Percentiles rank a stretch among this genome's conserved stretches.
Evolutionary conservation across 306 rosid genomes (phyloP).

Genomic region (Ormosia semicastrata): DNA sequence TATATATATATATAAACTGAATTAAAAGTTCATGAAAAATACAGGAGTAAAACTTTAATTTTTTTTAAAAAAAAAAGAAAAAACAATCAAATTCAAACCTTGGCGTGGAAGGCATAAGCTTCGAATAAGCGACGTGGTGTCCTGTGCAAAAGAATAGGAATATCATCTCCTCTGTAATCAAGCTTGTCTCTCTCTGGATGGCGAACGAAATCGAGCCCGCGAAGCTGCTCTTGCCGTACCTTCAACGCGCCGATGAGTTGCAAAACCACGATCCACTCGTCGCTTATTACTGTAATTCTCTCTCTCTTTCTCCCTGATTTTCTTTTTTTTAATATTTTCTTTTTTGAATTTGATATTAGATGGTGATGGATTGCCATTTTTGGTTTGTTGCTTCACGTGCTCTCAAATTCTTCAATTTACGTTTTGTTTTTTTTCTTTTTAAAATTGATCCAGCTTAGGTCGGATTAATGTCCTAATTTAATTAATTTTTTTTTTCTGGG

Average conservation of each 20-base stretch:
- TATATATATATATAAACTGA: no score
- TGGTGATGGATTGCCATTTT: no score
- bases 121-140: no score
- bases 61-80: no score
- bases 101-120: no score
- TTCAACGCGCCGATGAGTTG: constrained; percentile 99
- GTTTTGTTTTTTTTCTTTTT: no score
- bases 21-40: no score
- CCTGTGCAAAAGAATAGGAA: not conserved
- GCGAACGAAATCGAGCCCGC: constrained; percentile 93
- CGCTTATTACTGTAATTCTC: constrained; percentile 75
- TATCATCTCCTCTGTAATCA: not conserved
- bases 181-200: constrained; percentile 29
- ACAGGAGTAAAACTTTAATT: no score
- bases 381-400: no score
- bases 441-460: not conserved
- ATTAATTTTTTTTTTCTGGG: not conserved
- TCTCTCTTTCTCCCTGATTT: not conserved
- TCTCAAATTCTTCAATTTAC: no score
- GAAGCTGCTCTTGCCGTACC: constrained; percentile 88
- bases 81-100: no score
- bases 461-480: not conserved
- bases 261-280: constrained; percentile 96
- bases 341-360: no score
- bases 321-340: not conserved